These are phyloP conservation scores for Fusarium setosum DNA, from an alignment of 2,329 filamentous ascomycete species.

Conservation along the genomic window DNA sequence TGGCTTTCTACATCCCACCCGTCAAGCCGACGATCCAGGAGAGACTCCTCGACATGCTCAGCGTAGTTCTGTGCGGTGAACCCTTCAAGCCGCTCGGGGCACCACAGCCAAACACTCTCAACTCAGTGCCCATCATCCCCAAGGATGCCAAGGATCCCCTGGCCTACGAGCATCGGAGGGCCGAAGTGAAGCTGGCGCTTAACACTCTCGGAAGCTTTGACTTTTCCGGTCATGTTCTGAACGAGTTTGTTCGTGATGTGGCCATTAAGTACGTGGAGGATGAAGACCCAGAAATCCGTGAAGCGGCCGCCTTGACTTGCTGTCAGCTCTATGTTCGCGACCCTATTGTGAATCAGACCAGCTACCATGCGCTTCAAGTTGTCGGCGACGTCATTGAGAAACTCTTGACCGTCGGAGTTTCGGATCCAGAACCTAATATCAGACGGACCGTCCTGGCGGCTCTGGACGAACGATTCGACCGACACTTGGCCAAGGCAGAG, in stretches of 20 bases:
- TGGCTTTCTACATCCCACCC: conserved; percentile 98
- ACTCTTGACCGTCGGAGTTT: conserved; percentile 92
- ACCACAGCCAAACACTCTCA: conserved; percentile 83
- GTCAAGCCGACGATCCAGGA: conserved; percentile 95
- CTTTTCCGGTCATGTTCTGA: conserved; percentile 90
- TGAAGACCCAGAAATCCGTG: conserved; percentile 91
- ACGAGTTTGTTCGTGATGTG: conserved; percentile 98
- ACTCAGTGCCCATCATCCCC: conserved; percentile 82
- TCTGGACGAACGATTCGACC: conserved; percentile 92
- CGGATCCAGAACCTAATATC: conserved; percentile 90
- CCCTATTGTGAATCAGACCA: conserved; percentile 97
- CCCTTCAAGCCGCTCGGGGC: conserved; percentile 94
- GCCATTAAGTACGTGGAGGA: conserved; percentile 98
- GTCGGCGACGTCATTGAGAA: conserved; percentile 99
- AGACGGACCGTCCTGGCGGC: conserved; percentile 88
- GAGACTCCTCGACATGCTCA: conserved; percentile 92
- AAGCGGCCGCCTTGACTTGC: conserved; percentile 94
- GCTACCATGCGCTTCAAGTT: conserved; percentile 95
- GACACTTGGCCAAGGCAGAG: conserved; percentile 95
- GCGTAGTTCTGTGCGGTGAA: conserved; percentile 90
- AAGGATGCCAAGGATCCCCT: conserved; percentile 88
- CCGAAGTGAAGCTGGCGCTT: conserved; percentile 91
- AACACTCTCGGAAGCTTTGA: conserved; percentile 98
- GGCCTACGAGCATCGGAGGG: conserved; percentile 82
- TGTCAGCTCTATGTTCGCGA: conserved; percentile 98